Base-by-base conservation (phyloP, 441 rosid genomes). In the Gossypium gossypioides region DNA sequence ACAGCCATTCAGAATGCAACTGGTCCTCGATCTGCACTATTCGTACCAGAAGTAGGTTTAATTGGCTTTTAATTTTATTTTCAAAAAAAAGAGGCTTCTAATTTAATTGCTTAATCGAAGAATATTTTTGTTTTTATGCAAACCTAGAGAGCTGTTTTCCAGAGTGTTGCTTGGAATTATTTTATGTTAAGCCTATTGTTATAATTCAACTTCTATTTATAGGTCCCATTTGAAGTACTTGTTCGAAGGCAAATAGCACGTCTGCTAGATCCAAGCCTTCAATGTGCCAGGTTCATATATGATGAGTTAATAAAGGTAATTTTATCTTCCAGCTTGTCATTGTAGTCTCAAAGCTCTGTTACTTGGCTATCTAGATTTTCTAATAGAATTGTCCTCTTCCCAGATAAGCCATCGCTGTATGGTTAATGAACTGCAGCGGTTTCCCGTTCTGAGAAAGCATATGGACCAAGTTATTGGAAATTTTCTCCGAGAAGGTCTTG, bases 191-290 rank as follows among this genome's bases (percentile, higher is more conserved):
- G 12, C 60, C n/a, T 61, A 24, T 58, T 46, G 68, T 70, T 67
- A 34, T 27, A 50, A 6, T 80, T 32, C 42, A 52, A 19, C 52
- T 77, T 69, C 63, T 32, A 4, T 84, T 13, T 76, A 50, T 73
- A 94, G 97, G 91, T 92, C 62, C 99, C 99, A 54, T 94, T 94
- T 84, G 99, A 94, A 83, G 96, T 92, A 81, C 97, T 94, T 78
- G 75, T 94, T 72, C 84, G 94, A 74, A 88, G 97, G 84, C 97
- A 94, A 80, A 94, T 94, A 73, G 90, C 90, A 67, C 97, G 96
- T 62, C 81, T 94, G 62, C 82, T 92, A 68, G 97, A 94, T 81
- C 97, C 97, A 56, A 88, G 99, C 84, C 91, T 92, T 78, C 97
- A 95, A 82, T 95, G 97, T 70, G 91, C 91, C 29, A 88, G 97